phyloP scores from a whole-genome alignment of 2,329 filamentous ascomycete genomes.

The Nemania sp. region DNA sequence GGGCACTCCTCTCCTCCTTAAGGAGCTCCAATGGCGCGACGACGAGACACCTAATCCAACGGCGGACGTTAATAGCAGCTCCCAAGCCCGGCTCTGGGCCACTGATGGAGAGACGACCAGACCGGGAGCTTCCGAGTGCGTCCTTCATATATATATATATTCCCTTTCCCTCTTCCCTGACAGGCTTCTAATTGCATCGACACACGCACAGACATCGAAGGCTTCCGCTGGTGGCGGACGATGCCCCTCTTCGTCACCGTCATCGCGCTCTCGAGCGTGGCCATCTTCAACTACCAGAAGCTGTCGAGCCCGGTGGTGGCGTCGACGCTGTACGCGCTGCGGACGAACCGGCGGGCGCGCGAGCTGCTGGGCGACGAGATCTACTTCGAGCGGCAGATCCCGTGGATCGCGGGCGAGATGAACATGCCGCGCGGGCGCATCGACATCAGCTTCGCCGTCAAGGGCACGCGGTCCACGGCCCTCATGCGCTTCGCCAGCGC shows the following conservation, averaged over 20 bases:
- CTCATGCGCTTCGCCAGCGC: constrained; percentile 81
- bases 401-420: constrained; percentile 85
- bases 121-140: constrained; percentile 69
- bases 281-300: constrained; percentile 99
- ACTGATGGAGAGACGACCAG: constrained; percentile 66
- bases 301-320: constrained; percentile 83
- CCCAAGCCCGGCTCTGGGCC: constrained; percentile 65
- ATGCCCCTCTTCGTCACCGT: constrained; percentile 79
- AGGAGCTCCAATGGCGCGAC: constrained; percentile 27
- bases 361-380: constrained; percentile 84
- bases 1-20: constrained; percentile 33
- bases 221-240: constrained; percentile 70
- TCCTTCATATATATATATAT: not conserved
- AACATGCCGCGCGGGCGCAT: constrained; percentile 93
- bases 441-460: constrained; percentile 84
- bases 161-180: not conserved
- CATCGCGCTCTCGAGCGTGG: constrained; percentile 72
- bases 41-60: constrained; percentile 28
- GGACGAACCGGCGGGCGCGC: constrained; percentile 76
- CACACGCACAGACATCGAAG: constrained; percentile 45
- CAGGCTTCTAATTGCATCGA: not conserved
- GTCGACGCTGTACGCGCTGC: constrained; percentile 87
- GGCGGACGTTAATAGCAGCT: constrained; percentile 57
- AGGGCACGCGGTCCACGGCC: constrained; percentile 72
- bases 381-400: constrained; percentile 77